Conservation (phyloP, 352 stramenopile genomes). For the Hyaloperonospora brassicae region DNA sequence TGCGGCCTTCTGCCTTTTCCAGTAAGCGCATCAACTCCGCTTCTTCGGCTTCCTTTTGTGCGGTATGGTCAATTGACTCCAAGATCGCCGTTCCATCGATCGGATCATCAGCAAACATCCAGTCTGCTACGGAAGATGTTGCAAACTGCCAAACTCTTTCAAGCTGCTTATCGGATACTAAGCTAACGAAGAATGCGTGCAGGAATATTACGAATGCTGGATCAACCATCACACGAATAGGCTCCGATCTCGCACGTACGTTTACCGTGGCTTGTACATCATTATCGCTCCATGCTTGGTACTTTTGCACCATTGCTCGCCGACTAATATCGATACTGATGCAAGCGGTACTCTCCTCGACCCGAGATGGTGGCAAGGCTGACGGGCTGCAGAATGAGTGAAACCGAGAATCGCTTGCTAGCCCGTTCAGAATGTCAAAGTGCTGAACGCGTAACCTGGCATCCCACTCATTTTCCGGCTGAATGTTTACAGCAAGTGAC, state of each 20-base stretch:
- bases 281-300: constrained; percentile 7
- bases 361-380: neutral
- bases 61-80: constrained; percentile 7
- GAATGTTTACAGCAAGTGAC: constrained; percentile 49
- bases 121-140: constrained; percentile 73
- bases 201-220: constrained; percentile 60
- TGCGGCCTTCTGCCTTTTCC: constrained; percentile 20
- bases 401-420: constrained; percentile 37
- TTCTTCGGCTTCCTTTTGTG: constrained; percentile 35
- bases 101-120: constrained; percentile 65
- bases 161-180: constrained; percentile 57
- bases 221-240: constrained; percentile 66
- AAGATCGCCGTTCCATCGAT: constrained; percentile 13
- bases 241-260: constrained; percentile 46
- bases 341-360: constrained; percentile 25
- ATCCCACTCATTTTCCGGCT: constrained; percentile 65
- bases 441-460: constrained; percentile 47
- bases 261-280: constrained; percentile 23
- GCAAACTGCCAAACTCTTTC: constrained; percentile 75
- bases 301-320: constrained; percentile 14
- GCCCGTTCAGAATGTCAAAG: constrained; percentile 59
- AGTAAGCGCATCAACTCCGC: constrained; percentile 32
- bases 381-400: constrained; percentile 58
- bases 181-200: constrained; percentile 61
- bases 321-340: constrained; percentile 41